A percentile compares a stretch with the other conserved stretches of the same genome.
Conservation (phyloP, 73 alveolate species). For the Paramecium biaurelia region DNA sequence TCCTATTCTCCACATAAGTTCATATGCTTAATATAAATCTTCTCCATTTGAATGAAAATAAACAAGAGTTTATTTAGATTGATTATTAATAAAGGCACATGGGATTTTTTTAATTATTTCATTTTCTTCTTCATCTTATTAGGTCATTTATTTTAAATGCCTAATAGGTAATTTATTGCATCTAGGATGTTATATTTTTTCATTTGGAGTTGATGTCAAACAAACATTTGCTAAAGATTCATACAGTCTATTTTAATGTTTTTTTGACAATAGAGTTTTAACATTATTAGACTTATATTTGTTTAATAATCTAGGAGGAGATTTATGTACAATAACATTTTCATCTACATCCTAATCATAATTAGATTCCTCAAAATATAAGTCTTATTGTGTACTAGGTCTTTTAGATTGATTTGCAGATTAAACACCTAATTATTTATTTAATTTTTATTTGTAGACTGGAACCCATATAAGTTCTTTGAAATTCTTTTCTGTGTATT, state of each 20-base stretch:
- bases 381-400: conserved; percentile 19
- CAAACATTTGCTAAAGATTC: background rate
- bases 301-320: background rate
- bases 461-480: conserved; percentile 46
- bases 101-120: conserved; percentile 33
- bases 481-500: conserved; percentile 34
- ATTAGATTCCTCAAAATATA: background rate
- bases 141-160: background rate
- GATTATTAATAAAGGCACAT: conserved; percentile 28
- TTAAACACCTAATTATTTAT: background rate
- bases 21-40: conserved; percentile 78
- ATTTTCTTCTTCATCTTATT: background rate
- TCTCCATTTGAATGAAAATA: conserved; percentile 95
- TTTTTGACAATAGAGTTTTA: background rate
- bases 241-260: background rate
- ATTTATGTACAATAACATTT: background rate
- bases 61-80: conserved; percentile 17
- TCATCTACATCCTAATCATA: conserved; percentile 31
- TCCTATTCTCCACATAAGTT: conserved; percentile 71
- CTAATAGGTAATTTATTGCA: background rate
- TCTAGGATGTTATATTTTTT: background rate
- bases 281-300: background rate
- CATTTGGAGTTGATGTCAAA: background rate
- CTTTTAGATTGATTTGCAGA: background rate
- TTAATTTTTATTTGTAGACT: background rate